phyloP scores from a whole-genome alignment of 2,329 filamentous ascomycete genomes.

The Ramularia endophylla region DNA sequence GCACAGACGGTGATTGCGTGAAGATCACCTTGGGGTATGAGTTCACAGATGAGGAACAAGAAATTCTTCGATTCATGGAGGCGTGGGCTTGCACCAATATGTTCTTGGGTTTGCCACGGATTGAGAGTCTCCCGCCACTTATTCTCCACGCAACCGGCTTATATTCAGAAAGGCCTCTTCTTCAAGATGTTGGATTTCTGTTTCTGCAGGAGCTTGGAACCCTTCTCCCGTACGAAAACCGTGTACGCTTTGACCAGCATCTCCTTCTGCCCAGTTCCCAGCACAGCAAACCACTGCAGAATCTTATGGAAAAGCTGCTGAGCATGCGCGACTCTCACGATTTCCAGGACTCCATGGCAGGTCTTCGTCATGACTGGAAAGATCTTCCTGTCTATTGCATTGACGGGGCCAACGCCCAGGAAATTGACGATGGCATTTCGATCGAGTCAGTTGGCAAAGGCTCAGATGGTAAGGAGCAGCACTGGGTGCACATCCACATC shows the following conservation, averaged over 20 bases:
- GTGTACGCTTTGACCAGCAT: slow-evolving; percentile 53
- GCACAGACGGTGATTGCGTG: slow-evolving; percentile 18
- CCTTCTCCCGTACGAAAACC: slow-evolving; percentile 65
- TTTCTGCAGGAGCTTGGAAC: slow-evolving; percentile 73
- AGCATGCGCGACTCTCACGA: slow-evolving; percentile 28
- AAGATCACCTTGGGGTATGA: slow-evolving; percentile 18
- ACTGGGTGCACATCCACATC: slow-evolving; percentile 73
- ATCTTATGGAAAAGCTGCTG: slow-evolving; percentile 32
- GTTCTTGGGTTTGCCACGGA: slow-evolving; percentile 47
- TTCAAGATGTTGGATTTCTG: slow-evolving; percentile 46
- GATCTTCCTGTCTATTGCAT: slow-evolving; percentile 64
- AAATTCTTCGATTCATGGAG: slow-evolving; percentile 63
- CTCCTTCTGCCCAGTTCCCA: slow-evolving; percentile 47
- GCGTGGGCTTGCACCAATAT: slow-evolving; percentile 57
- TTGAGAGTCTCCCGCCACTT: slow-evolving; percentile 57
- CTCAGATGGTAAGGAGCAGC: slow-evolving; percentile 39
- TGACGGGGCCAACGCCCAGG: slow-evolving; percentile 58
- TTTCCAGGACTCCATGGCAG: slow-evolving; percentile 50
- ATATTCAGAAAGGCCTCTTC: slow-evolving; percentile 48
- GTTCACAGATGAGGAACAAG: slow-evolving; percentile 48
- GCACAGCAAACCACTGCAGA: slow-evolving; percentile 39
- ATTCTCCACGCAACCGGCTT: slow-evolving; percentile 57
- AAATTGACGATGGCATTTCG: slow-evolving; percentile 77
- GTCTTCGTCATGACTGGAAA: slow-evolving; percentile 54
- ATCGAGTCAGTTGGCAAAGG: slow-evolving; percentile 45